Percentiles rank a stretch among this genome's conserved stretches.
Conservation (phyloP, 129 eudicot genomes). For the carrot (Daucus carota) region DNA sequence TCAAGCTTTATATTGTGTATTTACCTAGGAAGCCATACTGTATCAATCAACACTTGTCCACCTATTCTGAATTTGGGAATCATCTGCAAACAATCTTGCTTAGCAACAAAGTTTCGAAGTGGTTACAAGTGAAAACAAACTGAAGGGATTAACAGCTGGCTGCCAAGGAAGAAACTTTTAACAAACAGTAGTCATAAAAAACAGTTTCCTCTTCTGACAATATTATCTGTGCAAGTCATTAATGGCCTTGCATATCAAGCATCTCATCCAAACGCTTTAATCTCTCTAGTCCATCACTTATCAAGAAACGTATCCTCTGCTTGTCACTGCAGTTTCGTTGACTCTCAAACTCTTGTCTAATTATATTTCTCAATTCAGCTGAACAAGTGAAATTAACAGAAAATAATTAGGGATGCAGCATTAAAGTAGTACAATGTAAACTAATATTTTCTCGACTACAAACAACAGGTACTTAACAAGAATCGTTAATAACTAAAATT, state of each 20-base stretch:
- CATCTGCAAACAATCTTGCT: background rate
- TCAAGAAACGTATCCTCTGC: conserved; percentile 57
- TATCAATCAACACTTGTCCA: no score
- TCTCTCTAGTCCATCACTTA: conserved; percentile 7
- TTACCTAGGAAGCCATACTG: background rate
- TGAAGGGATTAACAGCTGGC: background rate
- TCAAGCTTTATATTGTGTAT: background rate
- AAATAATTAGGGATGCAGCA: conserved; percentile 2
- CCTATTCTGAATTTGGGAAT: background rate
- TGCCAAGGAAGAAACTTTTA: background rate
- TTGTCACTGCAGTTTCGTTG: conserved; percentile 66
- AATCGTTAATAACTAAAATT: background rate
- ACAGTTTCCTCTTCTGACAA: background rate
- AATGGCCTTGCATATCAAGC: conserved; percentile 15
- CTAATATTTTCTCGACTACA: background rate
- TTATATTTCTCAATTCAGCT: conserved; percentile 63
- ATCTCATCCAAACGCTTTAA: conserved; percentile 10
- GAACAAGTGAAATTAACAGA: conserved; percentile 5
- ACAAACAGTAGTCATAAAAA: background rate
- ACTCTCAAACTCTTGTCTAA: conserved; percentile 75
- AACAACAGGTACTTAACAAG: background rate
- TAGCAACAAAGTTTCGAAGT: background rate
- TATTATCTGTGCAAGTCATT: background rate
- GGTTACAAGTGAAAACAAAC: background rate
- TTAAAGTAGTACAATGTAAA: background rate